Evolutionary conservation across 148 eudicot genomes (phyloP), one percentile per base, ranked within the genome.

Genomic region (Heliamphora exappendiculata): DNA sequence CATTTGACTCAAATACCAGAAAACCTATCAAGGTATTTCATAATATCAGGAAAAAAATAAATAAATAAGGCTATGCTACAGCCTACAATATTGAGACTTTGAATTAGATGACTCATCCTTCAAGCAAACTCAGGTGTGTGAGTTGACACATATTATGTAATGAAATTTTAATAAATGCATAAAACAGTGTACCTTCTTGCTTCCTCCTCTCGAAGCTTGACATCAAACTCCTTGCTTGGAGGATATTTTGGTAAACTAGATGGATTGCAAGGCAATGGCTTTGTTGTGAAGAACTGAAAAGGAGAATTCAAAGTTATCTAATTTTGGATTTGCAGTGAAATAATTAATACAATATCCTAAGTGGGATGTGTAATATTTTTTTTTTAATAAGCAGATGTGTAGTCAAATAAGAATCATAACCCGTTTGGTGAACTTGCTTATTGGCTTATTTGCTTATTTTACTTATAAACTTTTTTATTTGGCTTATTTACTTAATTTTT

Each of bases 191-290:
- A 91, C 98, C 97, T 90, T 88, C 79, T 88, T 55, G 86, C 87
- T 73, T 90, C 97, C 82, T 90, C 96, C 51, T 87, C 93, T 81
- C 90, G 87, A 75, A 88, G 70, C 86, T 87, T 94, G 55, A 81
- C 83, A 55, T 91, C 97, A 72, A 80, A 76, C 79, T 94, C 98
- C 83, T 94, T 94, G 51, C 94, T 86, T 1, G 98, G 94, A 69
- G 89, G 87, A 75, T 88, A 94, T 75, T 86, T 89, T 28, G 98
- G 94, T 79, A 94, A 85, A 67, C 85, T 83, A 31, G 93, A 89
- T 55, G 93, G 94, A 78, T 90, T 91, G 81, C 94, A 91, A 65
- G 98, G 89, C 70, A 87, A 89, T 73, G 98, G 98, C 34, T 67
- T 75, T 45, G 88, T 84, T 22, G 84, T 86, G 82, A 94, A 94